Conservation (phyloP, 1,139 yeast species). For the Pichia sp. region DNA sequence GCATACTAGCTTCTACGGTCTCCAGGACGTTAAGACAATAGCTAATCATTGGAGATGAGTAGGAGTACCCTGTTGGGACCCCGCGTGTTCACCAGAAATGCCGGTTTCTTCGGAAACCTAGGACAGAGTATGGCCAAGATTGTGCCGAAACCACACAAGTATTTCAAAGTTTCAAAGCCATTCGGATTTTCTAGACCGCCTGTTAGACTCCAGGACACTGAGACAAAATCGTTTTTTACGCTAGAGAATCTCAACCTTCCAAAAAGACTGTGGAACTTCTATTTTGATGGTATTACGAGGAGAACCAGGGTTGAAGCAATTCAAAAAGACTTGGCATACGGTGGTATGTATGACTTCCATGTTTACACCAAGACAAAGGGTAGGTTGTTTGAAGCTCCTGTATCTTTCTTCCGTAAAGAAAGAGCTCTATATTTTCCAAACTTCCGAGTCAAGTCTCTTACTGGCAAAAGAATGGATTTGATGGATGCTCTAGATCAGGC, state of each 20-base stretch:
- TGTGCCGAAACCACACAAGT: slow-evolving; percentile 32
- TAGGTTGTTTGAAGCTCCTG: slow-evolving; percentile 77
- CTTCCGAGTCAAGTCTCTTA: slow-evolving; percentile 56
- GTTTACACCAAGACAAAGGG: slow-evolving; percentile 79
- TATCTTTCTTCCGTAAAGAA: slow-evolving; percentile 68
- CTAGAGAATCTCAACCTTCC: slow-evolving; percentile 27
- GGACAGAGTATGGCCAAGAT: slow-evolving; percentile 31
- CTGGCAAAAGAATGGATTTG: slow-evolving; percentile 36
- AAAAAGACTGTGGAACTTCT: slow-evolving; percentile 30
- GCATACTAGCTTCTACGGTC: background rate
- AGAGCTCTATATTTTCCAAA: slow-evolving; percentile 85
- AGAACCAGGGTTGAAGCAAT: slow-evolving; percentile 42
- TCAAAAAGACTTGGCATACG: slow-evolving; percentile 74
- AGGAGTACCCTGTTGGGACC: slow-evolving; percentile 4
- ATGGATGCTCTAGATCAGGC: slow-evolving; percentile 42
- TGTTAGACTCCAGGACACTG: slow-evolving; percentile 21
- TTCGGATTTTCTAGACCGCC: slow-evolving; percentile 44
- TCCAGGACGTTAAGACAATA: background rate
- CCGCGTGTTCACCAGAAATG: slow-evolving; percentile 16
- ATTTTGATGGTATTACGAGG: slow-evolving; percentile 46
- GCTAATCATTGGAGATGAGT: background rate
- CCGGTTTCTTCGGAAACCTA: slow-evolving; percentile 30
- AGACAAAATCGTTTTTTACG: slow-evolving; percentile 21
- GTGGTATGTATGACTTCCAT: slow-evolving; percentile 83
- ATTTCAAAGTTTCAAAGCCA: slow-evolving; percentile 48